These are phyloP conservation scores for Trametes cubensis DNA, from an alignment of 768 basidiomycete genomes.

Conservation along the genomic window DNA sequence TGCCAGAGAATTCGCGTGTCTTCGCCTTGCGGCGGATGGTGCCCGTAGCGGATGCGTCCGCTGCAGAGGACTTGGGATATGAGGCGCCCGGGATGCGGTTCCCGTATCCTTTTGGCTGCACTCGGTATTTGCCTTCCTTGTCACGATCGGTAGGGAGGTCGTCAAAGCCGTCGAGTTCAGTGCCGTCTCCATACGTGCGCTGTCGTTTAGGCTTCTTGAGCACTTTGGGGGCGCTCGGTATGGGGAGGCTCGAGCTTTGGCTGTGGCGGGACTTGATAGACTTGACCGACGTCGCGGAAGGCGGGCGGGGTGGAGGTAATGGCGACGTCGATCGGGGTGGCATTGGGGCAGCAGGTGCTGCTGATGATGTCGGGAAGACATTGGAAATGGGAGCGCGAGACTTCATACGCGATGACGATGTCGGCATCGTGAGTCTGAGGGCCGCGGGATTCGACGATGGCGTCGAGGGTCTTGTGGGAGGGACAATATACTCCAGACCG, in stretches of 20 bases:
- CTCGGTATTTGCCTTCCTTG: conserved; percentile 72
- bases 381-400: conserved; percentile 74
- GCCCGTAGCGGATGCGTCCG: conserved; percentile 51
- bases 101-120: conserved; percentile 70
- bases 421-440: conserved; percentile 86
- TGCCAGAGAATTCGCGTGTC: conserved; percentile 44
- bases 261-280: conserved; percentile 34
- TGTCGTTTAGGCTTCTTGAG: conserved; percentile 78
- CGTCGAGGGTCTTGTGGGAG: conserved; percentile 79
- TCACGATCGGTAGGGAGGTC: conserved; percentile 87
- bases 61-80: conserved; percentile 39
- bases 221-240: conserved; percentile 58
- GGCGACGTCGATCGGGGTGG: conserved; percentile 58
- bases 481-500: conserved; percentile 62
- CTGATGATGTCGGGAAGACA: conserved; percentile 58
- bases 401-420: conserved; percentile 69
- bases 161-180: conserved; percentile 86
- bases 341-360: conserved; percentile 39
- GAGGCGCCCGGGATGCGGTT: conserved; percentile 63
- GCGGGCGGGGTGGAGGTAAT: conserved; percentile 48
- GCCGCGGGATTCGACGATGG: conserved; percentile 79
- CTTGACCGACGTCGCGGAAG: conserved; percentile 40
- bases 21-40: conserved; percentile 62
- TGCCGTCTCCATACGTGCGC: conserved; percentile 81
- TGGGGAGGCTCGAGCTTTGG: conserved; percentile 43